phyloP scores from a whole-genome alignment of 1,284 basidiomycete species.

The Tilletia caries region DNA sequence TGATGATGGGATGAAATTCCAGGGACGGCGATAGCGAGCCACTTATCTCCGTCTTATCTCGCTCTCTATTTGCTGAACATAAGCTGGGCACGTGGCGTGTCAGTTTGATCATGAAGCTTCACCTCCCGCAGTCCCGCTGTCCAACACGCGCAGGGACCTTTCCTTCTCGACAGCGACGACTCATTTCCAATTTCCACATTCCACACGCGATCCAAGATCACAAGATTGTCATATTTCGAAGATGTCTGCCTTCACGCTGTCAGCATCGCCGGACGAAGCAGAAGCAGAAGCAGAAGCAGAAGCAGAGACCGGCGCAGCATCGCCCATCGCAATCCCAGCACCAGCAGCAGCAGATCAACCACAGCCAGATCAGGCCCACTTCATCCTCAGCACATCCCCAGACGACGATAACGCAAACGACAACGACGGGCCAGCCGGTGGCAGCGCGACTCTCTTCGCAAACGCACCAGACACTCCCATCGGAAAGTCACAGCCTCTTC shows the following conservation, averaged over 20 bases:
- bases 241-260: neutral
- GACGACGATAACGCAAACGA: neutral
- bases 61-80: too few species aligned
- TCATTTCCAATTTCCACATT: too few species aligned
- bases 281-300: too few species aligned
- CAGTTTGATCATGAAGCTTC: neutral
- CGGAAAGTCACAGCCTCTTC: neutral
- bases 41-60: too few species aligned
- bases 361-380: too few species aligned
- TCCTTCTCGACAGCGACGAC: neutral
- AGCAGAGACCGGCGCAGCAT: too few species aligned
- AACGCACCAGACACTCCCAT: conserved; percentile 7
- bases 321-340: conserved; percentile 6
- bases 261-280: conserved; percentile 3
- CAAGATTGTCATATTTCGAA: too few species aligned
- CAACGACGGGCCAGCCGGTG: too few species aligned
- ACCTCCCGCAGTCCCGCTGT: neutral
- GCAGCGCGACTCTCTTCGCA: neutral
- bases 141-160: too few species aligned
- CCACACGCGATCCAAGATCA: too few species aligned
- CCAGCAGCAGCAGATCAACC: neutral
- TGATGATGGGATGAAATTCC: too few species aligned
- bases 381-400: conserved; percentile 2
- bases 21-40: neutral
- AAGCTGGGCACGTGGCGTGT: neutral